phyloP scores from a whole-genome alignment of 352 stramenopile genomes.

The Phytophthora rubi region DNA sequence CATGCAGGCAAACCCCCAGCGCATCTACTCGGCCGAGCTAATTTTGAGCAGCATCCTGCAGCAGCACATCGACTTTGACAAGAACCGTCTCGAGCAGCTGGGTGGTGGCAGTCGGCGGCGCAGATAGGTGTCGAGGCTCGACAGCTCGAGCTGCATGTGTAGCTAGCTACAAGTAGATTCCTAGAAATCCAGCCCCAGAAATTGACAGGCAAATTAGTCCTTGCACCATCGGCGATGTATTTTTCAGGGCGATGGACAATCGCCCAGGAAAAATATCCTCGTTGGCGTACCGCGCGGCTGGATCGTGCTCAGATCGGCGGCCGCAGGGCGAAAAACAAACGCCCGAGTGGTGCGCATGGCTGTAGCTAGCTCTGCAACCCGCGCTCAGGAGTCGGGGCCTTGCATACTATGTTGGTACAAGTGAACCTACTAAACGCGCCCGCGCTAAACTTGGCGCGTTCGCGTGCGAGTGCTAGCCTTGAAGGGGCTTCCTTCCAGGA shows the following conservation, averaged over 20 bases:
- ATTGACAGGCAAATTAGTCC: not conserved
- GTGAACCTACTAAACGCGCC: too few species aligned
- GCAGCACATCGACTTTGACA: slow-evolving; percentile 49
- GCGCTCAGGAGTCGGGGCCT: not conserved
- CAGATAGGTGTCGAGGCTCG: slow-evolving; percentile 20
- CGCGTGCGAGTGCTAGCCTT: not conserved
- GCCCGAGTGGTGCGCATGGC: not conserved
- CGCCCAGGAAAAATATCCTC: too few species aligned
- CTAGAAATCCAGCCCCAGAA: not conserved
- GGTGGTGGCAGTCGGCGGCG: slow-evolving; percentile 21
- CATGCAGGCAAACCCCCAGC: slow-evolving; percentile 26
- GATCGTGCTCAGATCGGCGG: too few species aligned
- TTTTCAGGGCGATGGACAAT: too few species aligned
- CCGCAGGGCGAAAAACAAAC: not conserved
- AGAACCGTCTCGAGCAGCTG: slow-evolving; percentile 38
- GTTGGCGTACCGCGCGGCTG: too few species aligned
- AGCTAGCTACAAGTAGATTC: not conserved
- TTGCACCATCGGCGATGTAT: too few species aligned
- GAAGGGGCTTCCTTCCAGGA: not conserved
- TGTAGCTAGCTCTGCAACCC: not conserved
- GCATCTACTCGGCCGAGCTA: slow-evolving; percentile 52
- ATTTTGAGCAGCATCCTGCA: slow-evolving; percentile 60
- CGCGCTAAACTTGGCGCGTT: not conserved
- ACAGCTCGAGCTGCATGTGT: not conserved
- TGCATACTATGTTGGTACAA: too few species aligned